Percentiles rank a stretch among this genome's conserved stretches.
These are phyloP conservation scores for Moricandia moricandioides DNA, from an alignment of 345 rosid genomes.

Conservation along the genomic window DNA sequence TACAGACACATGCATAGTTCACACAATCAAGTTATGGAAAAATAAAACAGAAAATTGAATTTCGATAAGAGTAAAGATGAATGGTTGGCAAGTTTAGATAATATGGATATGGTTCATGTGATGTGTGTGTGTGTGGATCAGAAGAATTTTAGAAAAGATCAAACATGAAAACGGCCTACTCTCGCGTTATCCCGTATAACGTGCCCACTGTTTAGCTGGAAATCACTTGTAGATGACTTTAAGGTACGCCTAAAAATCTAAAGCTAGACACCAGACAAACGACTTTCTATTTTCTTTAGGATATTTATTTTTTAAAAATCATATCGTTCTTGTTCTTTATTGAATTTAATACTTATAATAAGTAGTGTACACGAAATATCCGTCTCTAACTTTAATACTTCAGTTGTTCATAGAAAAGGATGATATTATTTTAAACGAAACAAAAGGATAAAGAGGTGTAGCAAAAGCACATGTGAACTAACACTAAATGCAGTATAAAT, in stretches of 20 bases:
- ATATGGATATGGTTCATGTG: conserved; percentile 9
- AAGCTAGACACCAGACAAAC: conserved; percentile 20
- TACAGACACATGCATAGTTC: background rate
- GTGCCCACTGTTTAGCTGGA: conserved; percentile 35
- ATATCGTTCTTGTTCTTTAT: background rate
- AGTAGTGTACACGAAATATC: background rate
- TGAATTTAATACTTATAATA: conserved; percentile 6
- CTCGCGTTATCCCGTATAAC: conserved; percentile 10
- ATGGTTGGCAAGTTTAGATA: background rate
- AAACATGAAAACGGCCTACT: background rate
- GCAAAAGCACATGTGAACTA: conserved; percentile 5
- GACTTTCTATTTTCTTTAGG: conserved; percentile 6
- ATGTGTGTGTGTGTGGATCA: conserved; percentile 17
- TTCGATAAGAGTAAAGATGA: background rate
- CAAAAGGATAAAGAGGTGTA: background rate
- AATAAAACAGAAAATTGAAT: background rate
- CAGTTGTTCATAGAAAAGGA: background rate
- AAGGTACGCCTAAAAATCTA: conserved; percentile 22
- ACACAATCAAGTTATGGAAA: background rate
- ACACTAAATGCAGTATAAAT: background rate
- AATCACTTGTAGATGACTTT: conserved; percentile 23
- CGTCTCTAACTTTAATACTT: background rate
- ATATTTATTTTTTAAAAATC: background rate
- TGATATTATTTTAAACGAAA: background rate
- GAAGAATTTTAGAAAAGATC: background rate